Conservation (phyloP, 345 rosid genomes). For the Abelmoschus esculentus region DNA sequence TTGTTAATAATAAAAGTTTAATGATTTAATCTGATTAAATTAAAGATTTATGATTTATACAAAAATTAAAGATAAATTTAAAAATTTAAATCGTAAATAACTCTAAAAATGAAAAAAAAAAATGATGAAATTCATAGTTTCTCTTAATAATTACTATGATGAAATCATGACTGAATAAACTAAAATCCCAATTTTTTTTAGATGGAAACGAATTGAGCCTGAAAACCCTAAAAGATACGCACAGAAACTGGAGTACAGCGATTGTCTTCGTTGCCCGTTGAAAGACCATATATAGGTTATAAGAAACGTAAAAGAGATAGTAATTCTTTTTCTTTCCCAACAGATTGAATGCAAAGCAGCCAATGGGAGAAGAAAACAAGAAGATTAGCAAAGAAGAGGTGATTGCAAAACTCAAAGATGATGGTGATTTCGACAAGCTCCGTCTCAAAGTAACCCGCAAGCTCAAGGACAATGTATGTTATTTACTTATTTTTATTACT, state of each 20-base stretch:
- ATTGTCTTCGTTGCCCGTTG: background rate
- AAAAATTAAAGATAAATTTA: too few species aligned
- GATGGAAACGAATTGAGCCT: background rate
- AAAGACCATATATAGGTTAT: background rate
- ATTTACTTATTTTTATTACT: background rate
- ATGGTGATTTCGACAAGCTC: slow-evolving; percentile 76
- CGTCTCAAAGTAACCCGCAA: slow-evolving; percentile 82
- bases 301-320: background rate
- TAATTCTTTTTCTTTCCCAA: background rate
- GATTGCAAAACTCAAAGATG: slow-evolving; percentile 71
- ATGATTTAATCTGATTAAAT: too few species aligned
- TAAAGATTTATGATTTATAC: too few species aligned
- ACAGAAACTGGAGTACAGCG: background rate
- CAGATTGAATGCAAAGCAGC: background rate
- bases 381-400: slow-evolving; percentile 58
- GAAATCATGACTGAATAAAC: background rate
- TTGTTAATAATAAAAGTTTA: too few species aligned
- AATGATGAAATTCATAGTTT: too few species aligned
- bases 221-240: background rate
- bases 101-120: too few species aligned
- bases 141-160: too few species aligned
- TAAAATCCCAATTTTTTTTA: background rate
- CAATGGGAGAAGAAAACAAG: slow-evolving; percentile 8
- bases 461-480: slow-evolving; percentile 62
- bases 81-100: too few species aligned